Evolutionary conservation across 2,329 filamentous ascomycete species (phyloP).

Genomic region (Phyllosticta citriasiana): DNA sequence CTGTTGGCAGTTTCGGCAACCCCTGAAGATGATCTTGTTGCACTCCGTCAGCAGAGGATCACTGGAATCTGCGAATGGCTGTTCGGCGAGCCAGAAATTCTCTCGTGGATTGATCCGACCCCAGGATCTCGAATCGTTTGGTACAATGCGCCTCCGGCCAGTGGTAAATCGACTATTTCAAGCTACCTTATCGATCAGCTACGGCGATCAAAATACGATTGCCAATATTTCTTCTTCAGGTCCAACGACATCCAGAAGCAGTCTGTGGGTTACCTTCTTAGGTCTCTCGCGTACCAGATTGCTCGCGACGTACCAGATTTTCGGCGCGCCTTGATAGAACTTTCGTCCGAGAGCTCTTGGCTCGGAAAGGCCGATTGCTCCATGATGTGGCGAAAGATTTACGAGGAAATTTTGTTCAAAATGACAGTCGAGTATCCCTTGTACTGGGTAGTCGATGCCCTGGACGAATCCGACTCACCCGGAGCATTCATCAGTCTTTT

Average conservation of each 20-base stretch:
- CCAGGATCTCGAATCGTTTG: constrained; percentile 16
- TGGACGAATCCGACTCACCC: constrained; percentile 28
- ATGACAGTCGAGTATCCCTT: constrained; percentile 16
- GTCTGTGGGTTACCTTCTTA: constrained; percentile 14
- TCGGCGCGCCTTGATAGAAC: constrained; percentile 14
- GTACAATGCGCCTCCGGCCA: constrained; percentile 19
- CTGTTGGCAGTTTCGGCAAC: neutral
- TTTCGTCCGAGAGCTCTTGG: constrained; percentile 15
- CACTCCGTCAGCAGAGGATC: constrained; percentile 13
- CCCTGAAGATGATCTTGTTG: constrained; percentile 13
- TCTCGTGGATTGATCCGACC: constrained; percentile 11
- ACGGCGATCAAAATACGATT: constrained; percentile 8
- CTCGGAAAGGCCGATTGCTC: constrained; percentile 12
- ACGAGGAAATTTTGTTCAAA: constrained; percentile 21
- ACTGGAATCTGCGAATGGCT: constrained; percentile 17
- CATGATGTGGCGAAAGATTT: constrained; percentile 25
- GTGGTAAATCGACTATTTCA: constrained; percentile 25
- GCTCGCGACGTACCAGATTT: constrained; percentile 14
- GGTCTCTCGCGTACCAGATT: constrained; percentile 22
- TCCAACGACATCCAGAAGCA: constrained; percentile 19
- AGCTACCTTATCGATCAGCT: constrained; percentile 19
- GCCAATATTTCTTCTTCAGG: constrained; percentile 23
- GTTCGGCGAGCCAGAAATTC: constrained; percentile 9
- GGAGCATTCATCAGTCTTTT: constrained; percentile 15
- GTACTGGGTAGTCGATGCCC: constrained; percentile 32